Percentiles rank a stretch among this genome's conserved stretches.
Conservation (phyloP, 2,329 filamentous ascomycete species). For the Zymoseptoria crescenta region DNA sequence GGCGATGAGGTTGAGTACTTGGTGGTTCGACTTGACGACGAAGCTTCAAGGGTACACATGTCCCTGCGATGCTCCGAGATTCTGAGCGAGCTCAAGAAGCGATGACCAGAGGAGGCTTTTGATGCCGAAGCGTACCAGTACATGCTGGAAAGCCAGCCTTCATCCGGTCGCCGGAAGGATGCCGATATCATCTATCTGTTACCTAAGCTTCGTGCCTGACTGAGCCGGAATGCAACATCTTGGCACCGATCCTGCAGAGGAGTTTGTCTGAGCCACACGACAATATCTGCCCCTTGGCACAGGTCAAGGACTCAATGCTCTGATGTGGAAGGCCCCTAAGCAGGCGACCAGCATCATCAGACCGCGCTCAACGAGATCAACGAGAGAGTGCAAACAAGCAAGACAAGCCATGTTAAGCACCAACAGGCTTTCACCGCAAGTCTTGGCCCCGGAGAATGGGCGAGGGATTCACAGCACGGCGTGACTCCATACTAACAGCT, state of each 20-base stretch:
- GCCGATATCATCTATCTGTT: too few species aligned
- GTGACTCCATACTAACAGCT: background rate
- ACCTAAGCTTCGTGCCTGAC: too few species aligned
- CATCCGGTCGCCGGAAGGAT: too few species aligned
- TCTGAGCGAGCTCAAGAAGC: background rate
- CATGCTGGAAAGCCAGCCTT: conserved; percentile 2
- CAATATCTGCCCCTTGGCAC: too few species aligned
- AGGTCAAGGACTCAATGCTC: too few species aligned
- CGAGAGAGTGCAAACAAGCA: background rate
- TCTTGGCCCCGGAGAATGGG: background rate
- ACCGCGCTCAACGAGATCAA: too few species aligned
- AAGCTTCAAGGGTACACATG: background rate
- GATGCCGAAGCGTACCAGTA: conserved; percentile 2
- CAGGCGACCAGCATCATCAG: too few species aligned
- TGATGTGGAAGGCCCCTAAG: too few species aligned
- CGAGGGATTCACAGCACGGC: background rate
- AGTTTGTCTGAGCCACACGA: too few species aligned
- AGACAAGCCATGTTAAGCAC: background rate
- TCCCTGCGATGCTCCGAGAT: background rate
- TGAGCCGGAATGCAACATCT: too few species aligned
- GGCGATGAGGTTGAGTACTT: background rate
- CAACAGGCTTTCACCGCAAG: background rate
- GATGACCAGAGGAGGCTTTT: background rate
- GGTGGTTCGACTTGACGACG: background rate
- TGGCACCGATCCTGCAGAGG: too few species aligned